Evolutionary conservation across 129 eudicot genomes (phyloP).

Genomic region (Artemisia argyi): DNA sequence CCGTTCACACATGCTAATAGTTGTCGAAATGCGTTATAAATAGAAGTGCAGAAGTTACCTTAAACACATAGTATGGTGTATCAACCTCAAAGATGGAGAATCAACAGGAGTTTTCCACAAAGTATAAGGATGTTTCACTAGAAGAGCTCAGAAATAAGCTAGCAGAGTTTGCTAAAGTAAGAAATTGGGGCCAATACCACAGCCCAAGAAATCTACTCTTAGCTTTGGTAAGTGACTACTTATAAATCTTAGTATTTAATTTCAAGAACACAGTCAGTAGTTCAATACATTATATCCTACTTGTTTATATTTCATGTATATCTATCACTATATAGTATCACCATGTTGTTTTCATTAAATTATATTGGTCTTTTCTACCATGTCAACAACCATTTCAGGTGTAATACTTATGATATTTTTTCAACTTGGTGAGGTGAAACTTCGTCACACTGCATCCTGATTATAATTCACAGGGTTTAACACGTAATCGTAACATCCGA

Average conservation of each 20-base stretch:
- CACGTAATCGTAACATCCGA: background rate
- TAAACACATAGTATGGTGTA: slow-evolving; percentile 15
- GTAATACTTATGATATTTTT: background rate
- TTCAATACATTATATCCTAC: background rate
- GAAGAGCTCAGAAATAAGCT: slow-evolving; percentile 63
- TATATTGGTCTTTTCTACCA: background rate
- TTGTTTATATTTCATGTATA: background rate
- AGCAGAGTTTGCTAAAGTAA: slow-evolving; percentile 56
- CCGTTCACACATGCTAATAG: background rate
- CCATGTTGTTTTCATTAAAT: background rate
- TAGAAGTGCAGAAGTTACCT: slow-evolving; percentile 24
- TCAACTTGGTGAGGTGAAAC: background rate
- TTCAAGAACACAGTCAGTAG: background rate
- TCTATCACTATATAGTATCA: background rate
- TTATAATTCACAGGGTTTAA: background rate
- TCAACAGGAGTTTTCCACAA: slow-evolving; percentile 24
- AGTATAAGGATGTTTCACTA: slow-evolving; percentile 64
- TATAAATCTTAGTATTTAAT: background rate
- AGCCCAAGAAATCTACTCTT: slow-evolving; percentile 84
- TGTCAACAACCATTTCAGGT: background rate
- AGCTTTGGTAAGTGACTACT: slow-evolving; percentile 55
- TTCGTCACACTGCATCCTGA: background rate
- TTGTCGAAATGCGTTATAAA: slow-evolving; percentile 33
- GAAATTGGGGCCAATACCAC: slow-evolving; percentile 76
- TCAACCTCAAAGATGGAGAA: slow-evolving; percentile 44